Percentiles rank a stretch among this genome's conserved stretches.
Conservation (phyloP, 2,329 filamentous ascomycete genomes). For the Diaporthe nobilis region DNA sequence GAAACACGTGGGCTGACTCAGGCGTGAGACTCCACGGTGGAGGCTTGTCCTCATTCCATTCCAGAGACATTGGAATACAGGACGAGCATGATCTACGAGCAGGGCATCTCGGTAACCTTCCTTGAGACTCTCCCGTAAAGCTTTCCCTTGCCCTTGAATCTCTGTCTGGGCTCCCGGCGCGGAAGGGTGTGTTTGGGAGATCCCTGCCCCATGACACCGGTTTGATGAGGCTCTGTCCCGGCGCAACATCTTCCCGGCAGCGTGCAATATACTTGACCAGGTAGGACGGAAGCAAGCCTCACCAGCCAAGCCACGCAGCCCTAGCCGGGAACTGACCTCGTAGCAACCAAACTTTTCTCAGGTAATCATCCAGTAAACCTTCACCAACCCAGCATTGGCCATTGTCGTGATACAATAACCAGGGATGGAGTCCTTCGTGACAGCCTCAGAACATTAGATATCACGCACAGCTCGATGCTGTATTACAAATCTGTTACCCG, state of each 20-base stretch:
- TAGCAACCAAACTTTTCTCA: neutral
- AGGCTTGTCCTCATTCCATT: neutral
- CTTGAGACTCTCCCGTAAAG: slow-evolving; percentile 29
- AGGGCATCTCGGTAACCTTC: slow-evolving; percentile 26
- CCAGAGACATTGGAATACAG: slow-evolving; percentile 6
- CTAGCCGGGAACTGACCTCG: neutral
- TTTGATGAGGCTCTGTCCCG: slow-evolving; percentile 26
- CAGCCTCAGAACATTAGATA: slow-evolving; percentile 14
- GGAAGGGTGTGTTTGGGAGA: slow-evolving; percentile 29
- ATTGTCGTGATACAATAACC: neutral
- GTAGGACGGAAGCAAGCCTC: neutral
- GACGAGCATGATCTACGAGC: slow-evolving; percentile 14
- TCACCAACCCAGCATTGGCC: neutral
- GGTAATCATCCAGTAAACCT: neutral
- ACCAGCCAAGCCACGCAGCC: slow-evolving; percentile 19
- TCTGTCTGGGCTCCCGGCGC: neutral
- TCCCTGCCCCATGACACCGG: slow-evolving; percentile 19
- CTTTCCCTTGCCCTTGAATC: slow-evolving; percentile 19
- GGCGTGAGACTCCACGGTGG: slow-evolving; percentile 1
- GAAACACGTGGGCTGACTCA: slow-evolving; percentile 23
- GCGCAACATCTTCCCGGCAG: slow-evolving; percentile 17
- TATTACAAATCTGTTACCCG: slow-evolving; percentile 18
- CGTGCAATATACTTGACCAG: slow-evolving; percentile 18
- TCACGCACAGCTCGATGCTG: neutral
- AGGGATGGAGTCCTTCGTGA: slow-evolving; percentile 1